Evolutionary conservation across 257 asterid species (phyloP).

Genomic region (Mentha longifolia): DNA sequence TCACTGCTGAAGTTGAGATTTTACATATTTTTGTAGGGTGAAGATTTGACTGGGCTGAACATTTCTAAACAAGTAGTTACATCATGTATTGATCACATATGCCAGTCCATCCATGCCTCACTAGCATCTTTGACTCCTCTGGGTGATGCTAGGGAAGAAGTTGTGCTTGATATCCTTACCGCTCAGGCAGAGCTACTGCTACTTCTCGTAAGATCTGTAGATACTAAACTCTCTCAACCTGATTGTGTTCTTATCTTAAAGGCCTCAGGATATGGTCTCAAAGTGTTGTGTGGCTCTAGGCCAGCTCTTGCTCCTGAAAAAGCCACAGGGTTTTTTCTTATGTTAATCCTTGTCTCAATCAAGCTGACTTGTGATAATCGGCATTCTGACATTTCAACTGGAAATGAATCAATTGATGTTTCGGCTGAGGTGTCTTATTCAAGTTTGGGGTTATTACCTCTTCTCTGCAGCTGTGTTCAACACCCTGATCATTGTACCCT

Average conservation of each 20-base stretch:
- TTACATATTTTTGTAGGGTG: conserved; percentile 61
- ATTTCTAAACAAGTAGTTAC: conserved; percentile 60
- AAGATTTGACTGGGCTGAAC: conserved; percentile 48
- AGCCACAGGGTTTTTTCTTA: conserved; percentile 55
- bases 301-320: conserved; percentile 48
- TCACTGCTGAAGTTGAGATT: conserved; percentile 27
- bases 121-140: conserved; percentile 55
- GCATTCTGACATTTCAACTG: conserved; percentile 32
- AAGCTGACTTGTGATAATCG: conserved; percentile 44
- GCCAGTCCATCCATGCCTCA: conserved; percentile 62
- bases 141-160: conserved; percentile 50
- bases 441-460: conserved; percentile 71
- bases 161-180: conserved; percentile 58
- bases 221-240: conserved; percentile 41
- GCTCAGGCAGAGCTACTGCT: conserved; percentile 82
- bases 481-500: conserved; percentile 59
- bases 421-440: conserved; percentile 62
- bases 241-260: conserved; percentile 55
- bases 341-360: conserved; percentile 67
- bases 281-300: conserved; percentile 56
- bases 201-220: conserved; percentile 55
- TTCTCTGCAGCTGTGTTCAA: conserved; percentile 73
- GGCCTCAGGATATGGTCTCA: conserved; percentile 75
- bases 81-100: conserved; percentile 61
- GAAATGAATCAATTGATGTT: conserved; percentile 42